Evolutionary conservation across 495 filamentous ascomycete genomes (phyloP).

Genomic region (Umbilicaria muhlenbergii): DNA sequence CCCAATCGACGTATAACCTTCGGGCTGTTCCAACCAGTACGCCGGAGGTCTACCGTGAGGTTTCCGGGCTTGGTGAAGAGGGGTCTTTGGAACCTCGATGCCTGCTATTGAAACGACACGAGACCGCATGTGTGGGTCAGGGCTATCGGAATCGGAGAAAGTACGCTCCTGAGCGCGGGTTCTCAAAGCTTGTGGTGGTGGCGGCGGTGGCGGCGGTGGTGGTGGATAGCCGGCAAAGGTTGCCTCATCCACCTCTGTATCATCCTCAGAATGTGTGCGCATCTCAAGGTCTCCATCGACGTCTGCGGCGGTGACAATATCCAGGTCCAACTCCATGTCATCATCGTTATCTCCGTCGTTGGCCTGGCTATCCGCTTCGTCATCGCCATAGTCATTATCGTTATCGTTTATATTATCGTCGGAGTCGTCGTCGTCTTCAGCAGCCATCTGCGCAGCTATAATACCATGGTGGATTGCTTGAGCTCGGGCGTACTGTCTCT

Average conservation of each 20-base stretch:
- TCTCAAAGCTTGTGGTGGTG: slow-evolving; percentile 16
- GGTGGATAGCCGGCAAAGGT: slow-evolving; percentile 53
- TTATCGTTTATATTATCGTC: slow-evolving; percentile 32
- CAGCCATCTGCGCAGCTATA: slow-evolving; percentile 13
- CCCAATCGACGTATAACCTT: slow-evolving; percentile 32
- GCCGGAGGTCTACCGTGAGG: slow-evolving; percentile 35
- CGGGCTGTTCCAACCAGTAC: slow-evolving; percentile 78
- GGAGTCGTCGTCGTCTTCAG: slow-evolving; percentile 32
- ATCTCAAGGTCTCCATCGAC: slow-evolving; percentile 38
- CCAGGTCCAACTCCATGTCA: slow-evolving; percentile 32
- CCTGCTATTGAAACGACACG: slow-evolving; percentile 35
- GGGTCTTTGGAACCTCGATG: slow-evolving; percentile 42
- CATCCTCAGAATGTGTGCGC: slow-evolving; percentile 33
- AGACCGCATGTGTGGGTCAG: slow-evolving; percentile 40
- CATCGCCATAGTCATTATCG: slow-evolving; percentile 28
- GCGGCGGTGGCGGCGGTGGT: slow-evolving; percentile 47
- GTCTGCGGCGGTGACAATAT: slow-evolving; percentile 21
- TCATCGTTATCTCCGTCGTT: slow-evolving; percentile 29
- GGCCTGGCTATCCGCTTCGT: slow-evolving; percentile 27
- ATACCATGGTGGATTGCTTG: slow-evolving; percentile 1
- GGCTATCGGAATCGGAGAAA: slow-evolving; percentile 42
- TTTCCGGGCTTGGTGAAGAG: slow-evolving; percentile 14
- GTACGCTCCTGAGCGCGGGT: slow-evolving; percentile 35
- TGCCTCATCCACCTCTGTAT: slow-evolving; percentile 52
- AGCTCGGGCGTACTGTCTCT: not conserved